Evolutionary conservation across 176 grass and related monocot species (phyloP).

Genomic region (Carex scoparia): DNA sequence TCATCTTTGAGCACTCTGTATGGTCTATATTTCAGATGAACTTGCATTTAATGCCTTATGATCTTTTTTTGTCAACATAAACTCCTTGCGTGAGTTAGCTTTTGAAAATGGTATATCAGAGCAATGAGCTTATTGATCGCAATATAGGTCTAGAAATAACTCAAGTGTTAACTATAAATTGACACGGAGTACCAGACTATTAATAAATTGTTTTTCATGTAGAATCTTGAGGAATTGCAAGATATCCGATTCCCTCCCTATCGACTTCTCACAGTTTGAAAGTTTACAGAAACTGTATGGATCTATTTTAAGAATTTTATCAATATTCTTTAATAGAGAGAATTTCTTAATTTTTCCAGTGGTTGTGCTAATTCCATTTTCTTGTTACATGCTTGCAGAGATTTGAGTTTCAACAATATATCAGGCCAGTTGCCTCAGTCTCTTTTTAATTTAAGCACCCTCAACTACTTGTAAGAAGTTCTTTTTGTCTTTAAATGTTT

Average conservation of each 20-base stretch:
- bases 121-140: neutral
- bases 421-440: constrained; percentile 56
- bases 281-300: constrained; percentile 31
- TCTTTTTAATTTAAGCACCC: constrained; percentile 41
- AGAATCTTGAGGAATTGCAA: constrained; percentile 79
- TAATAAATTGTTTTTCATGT: constrained; percentile 21
- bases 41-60: neutral
- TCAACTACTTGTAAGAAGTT: constrained; percentile 46
- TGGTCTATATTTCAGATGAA: neutral
- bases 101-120: neutral
- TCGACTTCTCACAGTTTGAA: constrained; percentile 46
- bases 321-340: neutral
- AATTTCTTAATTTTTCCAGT: neutral
- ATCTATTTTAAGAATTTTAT: neutral
- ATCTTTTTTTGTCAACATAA: neutral
- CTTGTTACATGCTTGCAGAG: constrained; percentile 33
- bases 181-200: neutral
- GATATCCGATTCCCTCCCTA: constrained; percentile 58
- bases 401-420: constrained; percentile 96
- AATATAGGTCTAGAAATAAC: neutral
- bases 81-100: neutral
- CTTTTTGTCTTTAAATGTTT: neutral
- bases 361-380: neutral
- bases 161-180: neutral
- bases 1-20: constrained; percentile 59